These are phyloP conservation scores for Physocladia obscura DNA, from an alignment of 192 early-diverging fungal species.

Conservation along the genomic window DNA sequence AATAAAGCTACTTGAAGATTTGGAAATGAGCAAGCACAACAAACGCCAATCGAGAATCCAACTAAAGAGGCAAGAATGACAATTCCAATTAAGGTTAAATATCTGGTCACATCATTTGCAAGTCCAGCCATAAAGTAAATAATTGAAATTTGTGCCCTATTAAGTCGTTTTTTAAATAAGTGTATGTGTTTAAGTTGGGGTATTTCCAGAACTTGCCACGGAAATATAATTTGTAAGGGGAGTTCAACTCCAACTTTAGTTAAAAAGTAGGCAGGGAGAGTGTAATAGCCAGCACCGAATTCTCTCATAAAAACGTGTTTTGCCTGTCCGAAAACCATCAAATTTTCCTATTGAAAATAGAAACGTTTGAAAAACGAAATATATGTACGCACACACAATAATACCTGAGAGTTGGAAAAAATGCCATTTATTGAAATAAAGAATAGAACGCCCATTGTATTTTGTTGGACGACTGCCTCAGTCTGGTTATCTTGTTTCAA, in stretches of 20 bases:
- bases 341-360: not conserved
- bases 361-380: not conserved
- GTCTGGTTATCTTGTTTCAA: conserved; percentile 44
- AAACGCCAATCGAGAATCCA: conserved; percentile 55
- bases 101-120: conserved; percentile 37
- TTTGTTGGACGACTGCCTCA: conserved; percentile 41
- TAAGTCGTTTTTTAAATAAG: too few relatives aligned
- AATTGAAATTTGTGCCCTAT: conserved; percentile 40
- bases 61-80: conserved; percentile 36
- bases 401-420: conserved; percentile 38
- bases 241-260: conserved; percentile 58
- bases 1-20: conserved; percentile 46
- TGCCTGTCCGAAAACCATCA: conserved; percentile 50
- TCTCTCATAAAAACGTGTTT: conserved; percentile 61
- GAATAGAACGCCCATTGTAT: conserved; percentile 56
- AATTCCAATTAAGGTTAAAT: conserved; percentile 41
- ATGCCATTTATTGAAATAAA: conserved; percentile 48
- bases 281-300: conserved; percentile 55
- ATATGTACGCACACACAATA: too few relatives aligned
- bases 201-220: too few relatives aligned
- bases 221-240: conserved; percentile 50
- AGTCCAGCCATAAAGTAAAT: conserved; percentile 62
- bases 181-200: not conserved
- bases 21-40: conserved; percentile 49
- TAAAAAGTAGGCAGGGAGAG: conserved; percentile 52